Conservation (phyloP, 495 filamentous ascomycete genomes). For the Patellaria atrata region DNA sequence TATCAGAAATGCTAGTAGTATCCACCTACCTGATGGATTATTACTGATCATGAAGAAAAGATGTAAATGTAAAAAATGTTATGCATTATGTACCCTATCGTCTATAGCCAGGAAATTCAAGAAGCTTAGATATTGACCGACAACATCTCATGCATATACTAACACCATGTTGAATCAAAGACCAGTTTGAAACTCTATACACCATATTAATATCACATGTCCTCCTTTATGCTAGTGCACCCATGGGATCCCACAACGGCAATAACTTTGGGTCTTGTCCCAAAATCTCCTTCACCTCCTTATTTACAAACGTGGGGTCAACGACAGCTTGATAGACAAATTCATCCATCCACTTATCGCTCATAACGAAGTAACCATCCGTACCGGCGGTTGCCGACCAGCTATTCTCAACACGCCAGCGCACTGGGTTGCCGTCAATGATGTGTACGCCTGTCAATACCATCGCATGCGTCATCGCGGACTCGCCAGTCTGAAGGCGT, state of each 20-base stretch:
- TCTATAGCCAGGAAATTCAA: too few relatives aligned
- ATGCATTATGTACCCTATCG: too few relatives aligned
- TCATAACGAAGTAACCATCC: constrained; percentile 79
- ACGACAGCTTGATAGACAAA: constrained; percentile 83
- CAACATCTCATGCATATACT: too few relatives aligned
- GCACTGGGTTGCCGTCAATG: constrained; percentile 42
- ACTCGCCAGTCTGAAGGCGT: constrained; percentile 54
- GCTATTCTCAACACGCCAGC: constrained; percentile 77
- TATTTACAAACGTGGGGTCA: constrained; percentile 50
- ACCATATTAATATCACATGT: too few relatives aligned
- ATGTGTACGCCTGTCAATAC: constrained; percentile 74
- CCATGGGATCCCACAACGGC: constrained; percentile 82
- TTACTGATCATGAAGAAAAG: too few relatives aligned
- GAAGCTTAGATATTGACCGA: too few relatives aligned
- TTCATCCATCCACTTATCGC: constrained; percentile 73
- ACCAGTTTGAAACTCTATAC: too few relatives aligned
- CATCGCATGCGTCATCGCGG: constrained; percentile 82
- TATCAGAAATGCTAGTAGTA: too few relatives aligned
- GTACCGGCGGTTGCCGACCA: constrained; percentile 56
- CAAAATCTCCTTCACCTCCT: constrained; percentile 53
- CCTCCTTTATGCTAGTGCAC: constrained; percentile 51
- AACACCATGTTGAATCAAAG: too few relatives aligned
- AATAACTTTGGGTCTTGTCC: constrained; percentile 53
- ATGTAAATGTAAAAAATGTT: too few relatives aligned
- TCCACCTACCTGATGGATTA: too few relatives aligned